phyloP scores from a whole-genome alignment of 1,284 basidiomycete genomes.

The Entoloma clypeatum region DNA sequence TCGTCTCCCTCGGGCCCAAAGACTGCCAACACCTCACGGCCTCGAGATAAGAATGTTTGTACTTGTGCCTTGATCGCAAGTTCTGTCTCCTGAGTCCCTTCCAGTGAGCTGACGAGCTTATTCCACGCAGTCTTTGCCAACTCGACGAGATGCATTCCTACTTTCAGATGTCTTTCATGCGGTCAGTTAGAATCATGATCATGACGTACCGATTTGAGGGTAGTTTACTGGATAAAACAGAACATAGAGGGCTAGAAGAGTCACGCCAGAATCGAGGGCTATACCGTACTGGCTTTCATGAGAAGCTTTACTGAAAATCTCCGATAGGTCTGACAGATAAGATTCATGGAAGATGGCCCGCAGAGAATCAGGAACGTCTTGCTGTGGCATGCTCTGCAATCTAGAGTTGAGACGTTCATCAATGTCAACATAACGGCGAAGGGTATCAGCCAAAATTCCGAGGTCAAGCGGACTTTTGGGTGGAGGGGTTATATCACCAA shows the following conservation, averaged over 20 bases:
- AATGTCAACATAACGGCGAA: conserved; percentile 39
- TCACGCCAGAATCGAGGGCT: conserved; percentile 53
- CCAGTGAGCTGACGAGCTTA: conserved; percentile 33
- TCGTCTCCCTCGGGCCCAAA: conserved; percentile 60
- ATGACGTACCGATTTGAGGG: conserved; percentile 68
- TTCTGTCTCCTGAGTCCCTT: conserved; percentile 19
- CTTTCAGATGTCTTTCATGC: conserved; percentile 3
- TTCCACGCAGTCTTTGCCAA: conserved; percentile 75
- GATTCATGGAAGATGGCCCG: conserved; percentile 48
- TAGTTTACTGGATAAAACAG: conserved; percentile 68
- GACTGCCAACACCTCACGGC: conserved; percentile 38
- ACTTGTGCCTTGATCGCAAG: conserved; percentile 22
- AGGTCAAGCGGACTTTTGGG: conserved; percentile 30
- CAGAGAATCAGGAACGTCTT: conserved; percentile 38
- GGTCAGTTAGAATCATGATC: conserved; percentile 2
- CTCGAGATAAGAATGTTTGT: conserved; percentile 38
- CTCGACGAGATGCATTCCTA: conserved; percentile 73
- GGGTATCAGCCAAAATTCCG: conserved; percentile 29
- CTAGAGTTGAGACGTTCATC: conserved; percentile 18
- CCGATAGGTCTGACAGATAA: conserved; percentile 56
- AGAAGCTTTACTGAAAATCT: conserved; percentile 58
- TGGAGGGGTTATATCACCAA: conserved; percentile 35
- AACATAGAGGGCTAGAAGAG: conserved; percentile 59
- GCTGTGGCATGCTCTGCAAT: conserved; percentile 28
- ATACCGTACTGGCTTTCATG: conserved; percentile 55